These are phyloP conservation scores for Pulicaria dysenterica DNA, from an alignment of 129 eudicot species.

Conservation along the genomic window DNA sequence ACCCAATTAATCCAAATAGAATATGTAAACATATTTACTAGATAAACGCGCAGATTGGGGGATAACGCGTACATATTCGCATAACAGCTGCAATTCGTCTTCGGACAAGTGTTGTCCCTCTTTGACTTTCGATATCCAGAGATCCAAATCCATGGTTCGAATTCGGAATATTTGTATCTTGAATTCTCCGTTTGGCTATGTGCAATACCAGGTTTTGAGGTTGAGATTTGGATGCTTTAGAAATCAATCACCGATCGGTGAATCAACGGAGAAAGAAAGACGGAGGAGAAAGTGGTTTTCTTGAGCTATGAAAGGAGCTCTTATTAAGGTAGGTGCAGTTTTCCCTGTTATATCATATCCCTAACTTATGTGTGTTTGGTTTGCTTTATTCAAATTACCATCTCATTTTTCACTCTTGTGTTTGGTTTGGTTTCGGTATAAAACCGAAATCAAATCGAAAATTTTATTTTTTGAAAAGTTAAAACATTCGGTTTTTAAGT, in stretches of 20 bases:
- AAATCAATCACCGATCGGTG: conserved; percentile 29
- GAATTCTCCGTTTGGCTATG: background rate
- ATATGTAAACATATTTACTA: background rate
- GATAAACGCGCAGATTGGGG: background rate
- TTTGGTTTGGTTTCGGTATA: too few species aligned
- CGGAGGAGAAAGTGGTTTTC: conserved; percentile 26
- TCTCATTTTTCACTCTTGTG: too few species aligned
- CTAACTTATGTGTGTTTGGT: background rate
- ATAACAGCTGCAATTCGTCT: conserved; percentile 95
- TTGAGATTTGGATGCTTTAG: background rate
- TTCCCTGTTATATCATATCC: conserved; percentile 15
- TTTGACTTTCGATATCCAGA: conserved; percentile 91
- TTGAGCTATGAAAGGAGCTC: conserved; percentile 10
- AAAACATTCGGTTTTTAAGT: too few species aligned
- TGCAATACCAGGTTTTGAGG: background rate
- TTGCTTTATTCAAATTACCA: too few species aligned
- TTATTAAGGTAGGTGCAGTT: conserved; percentile 31
- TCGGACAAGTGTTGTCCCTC: conserved; percentile 97
- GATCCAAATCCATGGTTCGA: conserved; percentile 85
- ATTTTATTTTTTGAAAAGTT: too few species aligned
- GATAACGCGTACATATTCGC: conserved; percentile 73
- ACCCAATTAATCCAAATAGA: conserved; percentile 13
- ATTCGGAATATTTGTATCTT: conserved; percentile 12
- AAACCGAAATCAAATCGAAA: too few species aligned
- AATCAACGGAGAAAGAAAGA: conserved; percentile 35